Base-by-base conservation (phyloP, 768 basidiomycete species). In the Amanita jacksonii region DNA sequence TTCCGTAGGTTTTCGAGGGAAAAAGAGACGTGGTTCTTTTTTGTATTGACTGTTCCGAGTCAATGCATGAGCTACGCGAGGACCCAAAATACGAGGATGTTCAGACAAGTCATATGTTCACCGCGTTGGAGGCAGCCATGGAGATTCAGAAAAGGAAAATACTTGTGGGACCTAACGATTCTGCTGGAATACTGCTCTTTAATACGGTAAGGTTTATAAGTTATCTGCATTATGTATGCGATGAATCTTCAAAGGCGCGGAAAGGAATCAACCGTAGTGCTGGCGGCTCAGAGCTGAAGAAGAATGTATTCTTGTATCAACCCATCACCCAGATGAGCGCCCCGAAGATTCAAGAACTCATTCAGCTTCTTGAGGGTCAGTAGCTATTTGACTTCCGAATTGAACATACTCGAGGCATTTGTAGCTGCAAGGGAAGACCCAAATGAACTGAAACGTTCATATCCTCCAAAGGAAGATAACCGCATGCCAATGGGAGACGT, bases 71-170 rank as follows among this genome's bases (percentile, higher is more conserved):
- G 28, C 73, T 82, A 33, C 69, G 69, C 38, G 81, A 84, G 19
- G 77, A 82, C 53, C 74, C 76, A 8, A 65, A 67, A 43, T 73
- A 81, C 46, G 76, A 87, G 62, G 73, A 79, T 40, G 66, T 68
- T 30, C 69, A 82, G 55, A 85, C 78, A 1, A 88, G 79, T 45
- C 83, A 92, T 54, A 59, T 97, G 3, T 81, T 81, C 52, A 69
- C 73, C 15, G 87, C 89, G 0, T 72, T 98, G 18, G 77, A 90
- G 49, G 81, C 82, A 8, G 91, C 88, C 0, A 77, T 87, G 65
- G 78, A 87, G 54, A 81, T 96, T 30, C 77, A 89, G 64, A 91
- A 92, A 68, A 79, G 76, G 55, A 97, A 97, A 63, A 85, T 94
- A 19, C 69, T 96, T 22, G 76, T 79, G 3, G 85, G 87, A 4